Conservation (phyloP, 163 green algal species). For the Chlamydomonas reinhardtii region DNA sequence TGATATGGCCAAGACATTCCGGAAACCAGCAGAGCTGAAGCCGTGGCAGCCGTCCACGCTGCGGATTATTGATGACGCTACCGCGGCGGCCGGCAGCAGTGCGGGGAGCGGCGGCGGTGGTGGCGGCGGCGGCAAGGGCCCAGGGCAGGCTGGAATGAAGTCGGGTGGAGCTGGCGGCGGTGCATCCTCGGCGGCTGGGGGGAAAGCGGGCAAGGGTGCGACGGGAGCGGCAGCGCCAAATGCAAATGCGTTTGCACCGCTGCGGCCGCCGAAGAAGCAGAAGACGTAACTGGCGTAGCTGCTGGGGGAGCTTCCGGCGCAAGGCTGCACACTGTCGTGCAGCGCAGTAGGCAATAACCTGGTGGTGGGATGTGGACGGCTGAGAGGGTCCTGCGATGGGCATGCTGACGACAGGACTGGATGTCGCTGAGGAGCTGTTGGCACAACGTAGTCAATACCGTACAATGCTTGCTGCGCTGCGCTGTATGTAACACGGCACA, state of each 20-base stretch:
- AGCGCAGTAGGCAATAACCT: too few species aligned
- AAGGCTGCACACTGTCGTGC: too few species aligned
- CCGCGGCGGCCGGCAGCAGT: not conserved
- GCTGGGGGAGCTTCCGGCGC: too few species aligned
- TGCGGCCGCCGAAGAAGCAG: constrained; percentile 13
- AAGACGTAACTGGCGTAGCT: not conserved
- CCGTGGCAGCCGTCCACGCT: constrained; percentile 16
- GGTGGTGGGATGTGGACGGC: too few species aligned
- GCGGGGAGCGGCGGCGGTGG: not conserved
- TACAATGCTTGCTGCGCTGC: too few species aligned
- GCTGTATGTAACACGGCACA: too few species aligned
- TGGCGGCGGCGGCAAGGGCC: too few species aligned
- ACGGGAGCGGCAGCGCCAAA: not conserved
- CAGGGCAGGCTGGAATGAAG: too few species aligned
- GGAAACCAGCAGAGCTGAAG: constrained; percentile 14
- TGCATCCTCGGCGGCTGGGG: not conserved
- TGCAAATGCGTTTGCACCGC: constrained; percentile 11
- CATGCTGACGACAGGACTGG: too few species aligned
- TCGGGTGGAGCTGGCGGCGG: not conserved
- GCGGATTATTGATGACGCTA: constrained; percentile 6
- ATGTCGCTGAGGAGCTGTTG: too few species aligned
- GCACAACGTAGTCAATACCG: too few species aligned
- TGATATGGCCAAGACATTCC: constrained; percentile 28
- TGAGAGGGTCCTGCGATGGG: too few species aligned
- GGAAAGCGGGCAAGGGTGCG: not conserved